Percentiles rank a stretch among this genome's conserved stretches.
These are phyloP conservation scores for Sodiomyces alkalinus DNA, from an alignment of 2,329 filamentous ascomycete species.

Conservation along the genomic window DNA sequence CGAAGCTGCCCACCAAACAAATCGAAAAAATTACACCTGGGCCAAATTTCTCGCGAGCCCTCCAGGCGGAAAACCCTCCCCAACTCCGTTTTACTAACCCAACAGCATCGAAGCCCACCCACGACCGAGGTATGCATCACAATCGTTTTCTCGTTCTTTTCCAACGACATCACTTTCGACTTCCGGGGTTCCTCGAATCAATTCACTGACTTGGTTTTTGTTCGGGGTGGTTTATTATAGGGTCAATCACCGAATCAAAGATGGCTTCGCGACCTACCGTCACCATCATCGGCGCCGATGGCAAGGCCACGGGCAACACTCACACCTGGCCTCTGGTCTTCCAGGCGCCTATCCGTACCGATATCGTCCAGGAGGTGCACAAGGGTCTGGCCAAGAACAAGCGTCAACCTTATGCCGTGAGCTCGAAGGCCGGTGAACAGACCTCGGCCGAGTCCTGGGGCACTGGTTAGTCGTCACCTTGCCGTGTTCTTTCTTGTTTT, in stretches of 20 bases:
- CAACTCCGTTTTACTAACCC: conserved; percentile 3
- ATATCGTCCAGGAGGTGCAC: conserved; percentile 98
- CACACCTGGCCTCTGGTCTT: conserved; percentile 94
- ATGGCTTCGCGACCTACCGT: conserved; percentile 97
- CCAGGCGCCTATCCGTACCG: conserved; percentile 90
- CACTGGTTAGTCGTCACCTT: conserved; percentile 58
- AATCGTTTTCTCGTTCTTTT: too few species aligned
- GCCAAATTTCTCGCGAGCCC: background rate
- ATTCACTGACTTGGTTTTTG: too few species aligned
- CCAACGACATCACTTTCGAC: too few species aligned
- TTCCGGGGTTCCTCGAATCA: too few species aligned
- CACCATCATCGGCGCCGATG: conserved; percentile 92
- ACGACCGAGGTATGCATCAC: conserved; percentile 2
- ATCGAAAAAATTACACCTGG: conserved; percentile 1
- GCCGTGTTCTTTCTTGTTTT: background rate
- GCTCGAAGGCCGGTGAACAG: conserved; percentile 99
- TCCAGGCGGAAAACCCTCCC: conserved; percentile 1
- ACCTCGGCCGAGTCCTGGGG: conserved; percentile 99
- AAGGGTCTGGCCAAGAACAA: conserved; percentile 99
- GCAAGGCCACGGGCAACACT: conserved; percentile 76
- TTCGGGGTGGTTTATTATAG: too few species aligned
- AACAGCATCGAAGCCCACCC: conserved; percentile 2
- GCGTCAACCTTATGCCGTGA: conserved; percentile 97
- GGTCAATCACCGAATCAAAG: conserved; percentile 24
- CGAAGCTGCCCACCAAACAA: conserved; percentile 2